A percentile compares a stretch with the other conserved stretches of the same genome.
phyloP scores from a whole-genome alignment of 768 basidiomycete species.

The Boletus pseudo-olivaceus region DNA sequence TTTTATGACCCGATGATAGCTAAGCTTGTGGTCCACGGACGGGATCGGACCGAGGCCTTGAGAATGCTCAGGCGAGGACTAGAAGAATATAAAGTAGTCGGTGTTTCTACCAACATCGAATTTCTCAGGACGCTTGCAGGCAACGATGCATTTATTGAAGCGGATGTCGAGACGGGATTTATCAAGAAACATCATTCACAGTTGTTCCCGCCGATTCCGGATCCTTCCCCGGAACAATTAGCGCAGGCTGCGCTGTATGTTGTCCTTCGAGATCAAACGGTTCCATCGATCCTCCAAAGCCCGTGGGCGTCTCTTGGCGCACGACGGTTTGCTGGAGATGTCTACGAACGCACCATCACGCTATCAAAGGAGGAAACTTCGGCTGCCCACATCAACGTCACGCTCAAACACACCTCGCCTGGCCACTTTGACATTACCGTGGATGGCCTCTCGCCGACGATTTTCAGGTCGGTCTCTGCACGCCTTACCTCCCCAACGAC shows the following conservation, averaged over 20 bases:
- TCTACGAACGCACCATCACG: constrained; percentile 56
- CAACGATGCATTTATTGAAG: constrained; percentile 71
- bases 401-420: constrained; percentile 40
- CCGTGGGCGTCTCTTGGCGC: constrained; percentile 72
- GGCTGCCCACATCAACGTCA: constrained; percentile 35
- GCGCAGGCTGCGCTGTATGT: constrained; percentile 81
- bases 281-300: constrained; percentile 32
- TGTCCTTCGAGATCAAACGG: constrained; percentile 57
- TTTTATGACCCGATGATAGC: constrained; percentile 93
- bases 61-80: constrained; percentile 75
- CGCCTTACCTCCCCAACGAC: constrained; percentile 51
- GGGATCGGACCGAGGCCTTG: constrained; percentile 80
- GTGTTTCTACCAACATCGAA: constrained; percentile 88
- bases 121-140: constrained; percentile 78
- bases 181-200: constrained; percentile 85
- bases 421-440: constrained; percentile 56
- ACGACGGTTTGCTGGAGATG: constrained; percentile 76
- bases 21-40: constrained; percentile 86
- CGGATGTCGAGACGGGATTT: constrained; percentile 89
- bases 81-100: constrained; percentile 87
- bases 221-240: constrained; percentile 60
- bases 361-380: constrained; percentile 56
- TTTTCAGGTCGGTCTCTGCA: constrained; percentile 53
- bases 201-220: constrained; percentile 66
- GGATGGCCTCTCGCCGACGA: constrained; percentile 25